phyloP scores from a whole-genome alignment of 495 filamentous ascomycete genomes.

The Filosporella fistucella region DNA sequence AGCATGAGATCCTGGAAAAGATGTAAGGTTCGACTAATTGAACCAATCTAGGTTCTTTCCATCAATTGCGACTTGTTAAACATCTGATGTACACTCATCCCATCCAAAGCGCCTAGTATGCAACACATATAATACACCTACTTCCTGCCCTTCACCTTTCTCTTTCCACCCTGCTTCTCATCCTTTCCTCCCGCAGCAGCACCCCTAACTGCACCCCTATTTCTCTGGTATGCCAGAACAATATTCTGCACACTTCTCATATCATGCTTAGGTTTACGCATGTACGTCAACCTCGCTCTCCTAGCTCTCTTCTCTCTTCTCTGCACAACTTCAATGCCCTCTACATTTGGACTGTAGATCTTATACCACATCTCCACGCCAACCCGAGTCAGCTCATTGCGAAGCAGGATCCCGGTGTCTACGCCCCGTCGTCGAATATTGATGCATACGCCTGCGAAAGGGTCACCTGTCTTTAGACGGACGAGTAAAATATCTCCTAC shows the following conservation, averaged over 20 bases:
- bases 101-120: slow-evolving; percentile 1
- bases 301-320: slow-evolving; percentile 76
- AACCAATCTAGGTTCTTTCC: too few species aligned
- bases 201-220: slow-evolving; percentile 45
- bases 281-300: slow-evolving; percentile 84
- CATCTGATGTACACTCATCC: too few species aligned
- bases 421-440: slow-evolving; percentile 79
- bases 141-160: slow-evolving; percentile 19
- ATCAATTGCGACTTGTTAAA: too few species aligned
- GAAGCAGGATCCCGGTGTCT: slow-evolving; percentile 79
- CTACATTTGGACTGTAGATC: slow-evolving; percentile 81
- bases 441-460: slow-evolving; percentile 83
- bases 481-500: slow-evolving; percentile 90
- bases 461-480: slow-evolving; percentile 70
- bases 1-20: too few species aligned
- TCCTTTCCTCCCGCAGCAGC: slow-evolving; percentile 10
- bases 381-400: slow-evolving; percentile 74
- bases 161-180: slow-evolving; percentile 15
- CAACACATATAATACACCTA: slow-evolving; percentile 8
- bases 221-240: slow-evolving; percentile 62
- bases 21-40: too few species aligned
- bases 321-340: slow-evolving; percentile 92
- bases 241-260: slow-evolving; percentile 55
- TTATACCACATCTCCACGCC: slow-evolving; percentile 99
- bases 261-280: slow-evolving; percentile 65